Evolutionary conservation across 805 yeast genomes (phyloP).

Genomic region (Schwanniomyces yamadae): DNA sequence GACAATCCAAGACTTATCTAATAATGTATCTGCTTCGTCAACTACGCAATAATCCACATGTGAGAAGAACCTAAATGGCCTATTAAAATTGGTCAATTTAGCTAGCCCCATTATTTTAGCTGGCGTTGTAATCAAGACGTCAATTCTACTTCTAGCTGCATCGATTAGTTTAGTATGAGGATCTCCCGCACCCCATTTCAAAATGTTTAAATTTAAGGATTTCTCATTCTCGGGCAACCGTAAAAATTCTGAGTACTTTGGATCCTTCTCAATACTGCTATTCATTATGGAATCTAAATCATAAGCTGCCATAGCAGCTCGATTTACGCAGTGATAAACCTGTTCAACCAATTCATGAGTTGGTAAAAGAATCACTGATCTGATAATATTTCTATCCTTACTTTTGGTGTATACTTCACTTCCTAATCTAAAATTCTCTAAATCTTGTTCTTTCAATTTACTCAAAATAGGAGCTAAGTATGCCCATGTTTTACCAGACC

Average conservation of each 20-base stretch:
- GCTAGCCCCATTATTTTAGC: constrained; percentile 55
- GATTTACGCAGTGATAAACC: constrained; percentile 50
- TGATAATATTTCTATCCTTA: constrained; percentile 38
- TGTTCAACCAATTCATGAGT: constrained; percentile 88
- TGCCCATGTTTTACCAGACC: constrained; percentile 95
- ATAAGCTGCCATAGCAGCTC: constrained; percentile 25
- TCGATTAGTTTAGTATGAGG: constrained; percentile 53
- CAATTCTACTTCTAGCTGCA: constrained; percentile 54
- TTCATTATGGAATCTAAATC: constrained; percentile 16
- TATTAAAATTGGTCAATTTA: constrained; percentile 26
- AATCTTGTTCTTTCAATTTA: constrained; percentile 59
- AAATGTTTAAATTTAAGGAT: constrained; percentile 42
- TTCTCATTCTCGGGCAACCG: constrained; percentile 18
- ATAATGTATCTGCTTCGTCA: constrained; percentile 92
- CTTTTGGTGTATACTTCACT: constrained; percentile 19
- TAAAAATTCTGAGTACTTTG: constrained; percentile 22
- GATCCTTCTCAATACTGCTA: constrained; percentile 16
- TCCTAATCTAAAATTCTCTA: constrained; percentile 19
- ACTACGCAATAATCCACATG: constrained; percentile 62
- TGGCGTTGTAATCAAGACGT: constrained; percentile 84
- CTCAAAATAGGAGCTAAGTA: constrained; percentile 77
- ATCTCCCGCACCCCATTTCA: constrained; percentile 64
- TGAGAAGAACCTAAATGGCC: constrained; percentile 38
- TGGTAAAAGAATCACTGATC: constrained; percentile 80
- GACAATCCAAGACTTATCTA: constrained; percentile 76